These are phyloP conservation scores for Babesia bovis DNA, from an alignment of 169 alveolate species.

Conservation along the genomic window DNA sequence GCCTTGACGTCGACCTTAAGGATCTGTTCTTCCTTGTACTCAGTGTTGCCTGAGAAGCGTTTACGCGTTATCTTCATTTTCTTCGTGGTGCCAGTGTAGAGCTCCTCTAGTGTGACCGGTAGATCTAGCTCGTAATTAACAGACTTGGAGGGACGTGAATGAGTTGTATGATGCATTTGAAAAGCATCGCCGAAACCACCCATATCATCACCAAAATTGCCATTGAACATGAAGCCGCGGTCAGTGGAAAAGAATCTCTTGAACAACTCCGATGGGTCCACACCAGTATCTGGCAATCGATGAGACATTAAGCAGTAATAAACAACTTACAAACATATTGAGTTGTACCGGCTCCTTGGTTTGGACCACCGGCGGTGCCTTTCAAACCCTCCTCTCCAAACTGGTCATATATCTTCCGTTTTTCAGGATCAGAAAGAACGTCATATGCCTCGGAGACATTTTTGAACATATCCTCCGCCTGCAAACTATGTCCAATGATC, in stretches of 20 bases:
- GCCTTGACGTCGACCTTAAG: slow-evolving; percentile 84
- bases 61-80: slow-evolving; percentile 83
- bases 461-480: slow-evolving; percentile 88
- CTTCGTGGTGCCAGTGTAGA: slow-evolving; percentile 76
- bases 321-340: slow-evolving; percentile 68
- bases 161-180: slow-evolving; percentile 34
- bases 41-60: slow-evolving; percentile 73
- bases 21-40: slow-evolving; percentile 80
- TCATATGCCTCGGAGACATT: slow-evolving; percentile 93
- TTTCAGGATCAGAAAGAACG: slow-evolving; percentile 92
- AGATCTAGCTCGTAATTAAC: slow-evolving; percentile 80
- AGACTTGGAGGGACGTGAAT: slow-evolving; percentile 60
- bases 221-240: slow-evolving; percentile 71
- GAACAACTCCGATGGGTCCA: slow-evolving; percentile 82
- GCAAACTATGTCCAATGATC: background rate
- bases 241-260: slow-evolving; percentile 81
- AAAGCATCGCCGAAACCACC: slow-evolving; percentile 76
- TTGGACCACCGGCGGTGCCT: slow-evolving; percentile 79
- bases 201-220: slow-evolving; percentile 77
- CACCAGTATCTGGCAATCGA: slow-evolving; percentile 71
- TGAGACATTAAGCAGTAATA: background rate
- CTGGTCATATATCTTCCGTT: slow-evolving; percentile 91
- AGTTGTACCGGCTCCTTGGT: slow-evolving; percentile 45
- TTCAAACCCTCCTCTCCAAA: slow-evolving; percentile 94
- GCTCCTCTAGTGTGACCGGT: slow-evolving; percentile 80